These are phyloP conservation scores for Trebouxia sp. DNA, from an alignment of 139 green algal species.

Conservation along the genomic window DNA sequence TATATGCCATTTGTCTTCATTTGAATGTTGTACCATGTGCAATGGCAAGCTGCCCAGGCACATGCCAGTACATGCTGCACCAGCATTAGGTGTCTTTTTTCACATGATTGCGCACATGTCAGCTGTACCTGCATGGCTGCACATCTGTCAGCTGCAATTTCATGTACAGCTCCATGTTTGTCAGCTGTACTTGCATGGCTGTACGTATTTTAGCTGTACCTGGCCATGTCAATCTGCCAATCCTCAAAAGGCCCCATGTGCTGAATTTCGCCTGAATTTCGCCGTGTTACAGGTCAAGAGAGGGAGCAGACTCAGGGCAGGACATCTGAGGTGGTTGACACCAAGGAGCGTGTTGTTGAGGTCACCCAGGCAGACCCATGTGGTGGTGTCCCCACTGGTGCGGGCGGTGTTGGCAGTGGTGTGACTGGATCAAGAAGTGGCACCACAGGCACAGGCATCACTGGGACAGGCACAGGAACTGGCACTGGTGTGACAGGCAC, in stretches of 20 bases:
- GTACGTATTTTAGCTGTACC: background rate
- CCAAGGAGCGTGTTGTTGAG: slow-evolving; percentile 9
- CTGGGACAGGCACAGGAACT: background rate
- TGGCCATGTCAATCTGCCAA: too few relatives aligned
- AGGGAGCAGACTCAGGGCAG: background rate
- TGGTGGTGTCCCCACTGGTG: background rate
- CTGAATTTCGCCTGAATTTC: too few relatives aligned
- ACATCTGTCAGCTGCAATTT: too few relatives aligned
- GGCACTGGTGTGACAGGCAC: too few relatives aligned
- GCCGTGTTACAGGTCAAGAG: slow-evolving; percentile 4
- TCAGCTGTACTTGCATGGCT: background rate
- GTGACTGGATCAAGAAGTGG: background rate
- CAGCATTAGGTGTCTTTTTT: too few relatives aligned
- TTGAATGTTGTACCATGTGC: too few relatives aligned
- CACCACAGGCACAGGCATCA: background rate
- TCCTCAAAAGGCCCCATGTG: too few relatives aligned
- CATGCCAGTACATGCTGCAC: too few relatives aligned
- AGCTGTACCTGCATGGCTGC: too few relatives aligned
- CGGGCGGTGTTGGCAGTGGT: background rate
- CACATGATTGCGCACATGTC: too few relatives aligned
- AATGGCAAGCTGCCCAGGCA: too few relatives aligned
- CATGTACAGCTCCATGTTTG: background rate
- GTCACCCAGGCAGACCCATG: slow-evolving; percentile 22
- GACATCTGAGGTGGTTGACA: slow-evolving; percentile 21
- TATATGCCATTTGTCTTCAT: too few relatives aligned